These are phyloP conservation scores for Penicillium sp. DNA, from an alignment of 2,329 filamentous ascomycete species.

Conservation along the genomic window DNA sequence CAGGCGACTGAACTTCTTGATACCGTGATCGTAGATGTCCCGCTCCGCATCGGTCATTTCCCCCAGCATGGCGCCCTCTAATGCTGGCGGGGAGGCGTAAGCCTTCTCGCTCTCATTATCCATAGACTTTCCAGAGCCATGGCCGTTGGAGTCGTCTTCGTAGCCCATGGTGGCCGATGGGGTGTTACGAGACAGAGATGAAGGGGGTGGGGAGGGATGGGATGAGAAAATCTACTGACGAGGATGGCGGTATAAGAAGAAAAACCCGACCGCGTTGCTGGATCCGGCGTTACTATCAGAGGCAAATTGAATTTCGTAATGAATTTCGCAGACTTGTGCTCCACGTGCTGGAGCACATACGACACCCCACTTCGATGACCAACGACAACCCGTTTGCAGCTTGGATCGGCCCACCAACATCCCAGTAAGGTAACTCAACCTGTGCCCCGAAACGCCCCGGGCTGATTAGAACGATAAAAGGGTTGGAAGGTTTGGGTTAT, in stretches of 20 bases:
- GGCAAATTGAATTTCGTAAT: constrained; percentile 15
- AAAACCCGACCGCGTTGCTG: background rate
- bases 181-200: background rate
- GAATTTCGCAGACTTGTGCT: no score
- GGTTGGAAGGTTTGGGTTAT: constrained; percentile 21
- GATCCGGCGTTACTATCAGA: constrained; percentile 19
- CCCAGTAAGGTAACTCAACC: constrained; percentile 4
- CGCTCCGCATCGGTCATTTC: constrained; percentile 8
- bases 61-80: constrained; percentile 15
- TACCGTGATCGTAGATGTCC: constrained; percentile 3
- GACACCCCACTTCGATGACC: no score
- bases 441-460: constrained; percentile 1
- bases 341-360: constrained; percentile 2
- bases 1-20: constrained; percentile 8
- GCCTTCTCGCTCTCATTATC: constrained; percentile 12
- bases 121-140: constrained; percentile 14
- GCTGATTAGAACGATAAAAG: constrained; percentile 17
- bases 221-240: background rate
- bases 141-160: constrained; percentile 16
- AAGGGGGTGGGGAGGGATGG: background rate
- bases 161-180: constrained; percentile 18
- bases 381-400: constrained; percentile 15
- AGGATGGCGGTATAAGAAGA: background rate
- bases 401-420: background rate
- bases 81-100: constrained; percentile 16